These are phyloP conservation scores for Microcos paniculata DNA, from an alignment of 345 rosid species.

Conservation along the genomic window DNA sequence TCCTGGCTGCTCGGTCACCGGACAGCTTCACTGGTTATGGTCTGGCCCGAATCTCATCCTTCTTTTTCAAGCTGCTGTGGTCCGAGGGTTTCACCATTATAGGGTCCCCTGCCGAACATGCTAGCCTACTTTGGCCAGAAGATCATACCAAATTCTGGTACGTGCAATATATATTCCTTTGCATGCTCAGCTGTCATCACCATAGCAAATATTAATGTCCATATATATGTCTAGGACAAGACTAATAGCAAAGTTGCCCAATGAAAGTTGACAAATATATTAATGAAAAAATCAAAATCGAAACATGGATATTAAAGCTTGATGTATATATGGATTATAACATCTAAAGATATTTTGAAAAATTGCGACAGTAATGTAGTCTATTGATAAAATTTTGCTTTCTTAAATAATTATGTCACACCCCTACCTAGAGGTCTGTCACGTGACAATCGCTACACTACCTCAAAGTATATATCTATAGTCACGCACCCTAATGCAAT, in stretches of 20 bases:
- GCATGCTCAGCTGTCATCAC: not conserved
- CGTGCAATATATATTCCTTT: not conserved
- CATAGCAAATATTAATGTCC: not conserved
- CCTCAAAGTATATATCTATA: no score
- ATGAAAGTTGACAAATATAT: no score
- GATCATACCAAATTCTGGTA: constrained; percentile 64
- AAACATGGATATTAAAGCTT: no score
- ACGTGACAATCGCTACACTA: no score
- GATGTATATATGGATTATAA: no score
- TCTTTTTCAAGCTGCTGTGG: constrained; percentile 77
- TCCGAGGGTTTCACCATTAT: constrained; percentile 72
- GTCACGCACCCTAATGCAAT: no score
- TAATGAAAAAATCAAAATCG: no score
- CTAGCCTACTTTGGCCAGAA: constrained; percentile 69
- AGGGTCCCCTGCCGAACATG: constrained; percentile 64
- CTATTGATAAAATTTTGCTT: no score
- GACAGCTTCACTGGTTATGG: constrained; percentile 65
- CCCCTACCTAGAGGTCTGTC: no score
- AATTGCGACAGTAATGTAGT: no score
- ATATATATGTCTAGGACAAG: not conserved
- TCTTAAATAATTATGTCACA: no score
- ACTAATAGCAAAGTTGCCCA: not conserved
- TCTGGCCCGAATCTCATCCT: constrained; percentile 50
- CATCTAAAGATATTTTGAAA: no score
- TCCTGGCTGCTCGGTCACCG: constrained; percentile 47